These are phyloP conservation scores for Angomonas deanei DNA, from an alignment of 208 protist species.

Conservation along the genomic window DNA sequence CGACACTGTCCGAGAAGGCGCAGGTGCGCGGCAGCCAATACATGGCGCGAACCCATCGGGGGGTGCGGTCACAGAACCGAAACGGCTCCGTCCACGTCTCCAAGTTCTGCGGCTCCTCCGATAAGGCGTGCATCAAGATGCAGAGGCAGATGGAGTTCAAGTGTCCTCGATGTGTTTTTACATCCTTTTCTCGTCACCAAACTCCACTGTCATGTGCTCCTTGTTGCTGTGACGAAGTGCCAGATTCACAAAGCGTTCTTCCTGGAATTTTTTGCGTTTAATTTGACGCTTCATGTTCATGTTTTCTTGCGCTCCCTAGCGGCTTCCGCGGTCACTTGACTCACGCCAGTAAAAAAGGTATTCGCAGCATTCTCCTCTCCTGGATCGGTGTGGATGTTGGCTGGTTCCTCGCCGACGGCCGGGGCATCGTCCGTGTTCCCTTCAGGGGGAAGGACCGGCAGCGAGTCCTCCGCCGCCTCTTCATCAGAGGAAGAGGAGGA, in stretches of 20 bases:
- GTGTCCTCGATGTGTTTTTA: constrained; percentile 31
- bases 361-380: too few species aligned
- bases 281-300: constrained; percentile 64
- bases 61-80: constrained; percentile 73
- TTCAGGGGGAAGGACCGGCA: too few species aligned
- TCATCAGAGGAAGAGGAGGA: constrained; percentile 55
- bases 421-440: background rate
- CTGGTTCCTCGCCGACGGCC: too few species aligned
- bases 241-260: constrained; percentile 68
- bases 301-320: constrained; percentile 34
- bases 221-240: constrained; percentile 36
- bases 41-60: constrained; percentile 55
- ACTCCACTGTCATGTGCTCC: constrained; percentile 73
- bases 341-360: too few species aligned
- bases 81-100: constrained; percentile 83
- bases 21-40: constrained; percentile 81
- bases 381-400: background rate
- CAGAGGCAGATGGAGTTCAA: constrained; percentile 65
- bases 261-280: constrained; percentile 76
- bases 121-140: constrained; percentile 61
- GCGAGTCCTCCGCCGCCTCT: constrained; percentile 27
- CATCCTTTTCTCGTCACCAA: constrained; percentile 47
- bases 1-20: constrained; percentile 55
- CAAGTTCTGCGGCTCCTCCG: constrained; percentile 43
- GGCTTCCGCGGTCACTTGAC: background rate